Evolutionary conservation across 495 filamentous ascomycete genomes (phyloP).

Genomic region (Podospora didyma): DNA sequence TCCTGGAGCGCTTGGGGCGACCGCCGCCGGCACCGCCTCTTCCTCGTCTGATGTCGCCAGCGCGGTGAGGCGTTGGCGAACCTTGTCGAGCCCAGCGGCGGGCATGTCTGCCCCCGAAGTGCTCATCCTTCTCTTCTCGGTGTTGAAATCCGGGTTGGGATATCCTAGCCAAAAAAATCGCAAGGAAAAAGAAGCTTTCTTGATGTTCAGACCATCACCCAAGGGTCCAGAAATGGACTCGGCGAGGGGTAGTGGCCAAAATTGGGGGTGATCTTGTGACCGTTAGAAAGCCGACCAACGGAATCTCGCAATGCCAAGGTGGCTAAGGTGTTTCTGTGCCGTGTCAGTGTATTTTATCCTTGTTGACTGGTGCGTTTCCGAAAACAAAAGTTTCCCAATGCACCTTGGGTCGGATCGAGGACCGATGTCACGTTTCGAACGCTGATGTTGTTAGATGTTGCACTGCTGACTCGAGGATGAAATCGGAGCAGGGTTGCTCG

Average conservation of each 20-base stretch:
- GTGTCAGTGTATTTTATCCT: background rate
- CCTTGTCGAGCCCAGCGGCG: slow-evolving; percentile 19
- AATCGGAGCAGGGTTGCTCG: no score
- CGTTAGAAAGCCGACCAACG: background rate
- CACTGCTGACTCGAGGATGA: no score
- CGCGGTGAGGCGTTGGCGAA: slow-evolving; percentile 20
- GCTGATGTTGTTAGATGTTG: no score
- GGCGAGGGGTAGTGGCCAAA: background rate
- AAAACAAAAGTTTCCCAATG: no score
- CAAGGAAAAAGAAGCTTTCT: background rate
- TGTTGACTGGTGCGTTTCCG: no score
- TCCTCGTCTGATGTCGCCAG: background rate
- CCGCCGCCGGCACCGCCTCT: background rate
- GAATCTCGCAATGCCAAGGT: background rate
- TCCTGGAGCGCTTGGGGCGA: background rate
- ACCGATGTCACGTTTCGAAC: no score
- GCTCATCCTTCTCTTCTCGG: slow-evolving; percentile 15
- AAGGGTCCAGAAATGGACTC: background rate
- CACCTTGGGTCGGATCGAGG: no score
- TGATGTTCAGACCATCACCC: background rate
- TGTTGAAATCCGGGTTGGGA: background rate
- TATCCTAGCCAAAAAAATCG: background rate
- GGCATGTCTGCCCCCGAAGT: slow-evolving; percentile 13
- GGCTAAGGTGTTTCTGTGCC: background rate
- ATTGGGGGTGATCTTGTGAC: background rate